Evolutionary conservation across 257 asterid genomes (phyloP).

Genomic region (Petrea volubilis): DNA sequence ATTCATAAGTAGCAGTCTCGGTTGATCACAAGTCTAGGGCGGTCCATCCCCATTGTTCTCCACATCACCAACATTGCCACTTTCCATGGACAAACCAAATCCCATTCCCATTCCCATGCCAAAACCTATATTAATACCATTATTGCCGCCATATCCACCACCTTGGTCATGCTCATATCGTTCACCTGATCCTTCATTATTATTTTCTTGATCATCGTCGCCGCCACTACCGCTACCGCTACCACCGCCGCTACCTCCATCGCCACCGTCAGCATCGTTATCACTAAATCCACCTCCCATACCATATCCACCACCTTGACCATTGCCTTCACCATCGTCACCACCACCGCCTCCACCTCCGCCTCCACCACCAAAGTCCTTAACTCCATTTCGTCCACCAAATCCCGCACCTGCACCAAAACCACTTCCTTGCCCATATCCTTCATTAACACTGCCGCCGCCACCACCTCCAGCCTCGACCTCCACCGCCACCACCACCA

Average conservation of each 20-base stretch:
- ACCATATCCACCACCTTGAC: neutral
- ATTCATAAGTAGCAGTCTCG: neutral
- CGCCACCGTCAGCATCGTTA: neutral
- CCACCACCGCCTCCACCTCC: neutral
- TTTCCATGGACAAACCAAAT: neutral
- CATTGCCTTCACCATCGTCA: neutral
- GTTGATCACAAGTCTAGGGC: neutral
- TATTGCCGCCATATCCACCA: neutral
- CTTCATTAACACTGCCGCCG: neutral
- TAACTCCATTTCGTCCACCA: neutral
- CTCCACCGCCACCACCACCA: neutral
- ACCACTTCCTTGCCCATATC: neutral
- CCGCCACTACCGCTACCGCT: neutral
- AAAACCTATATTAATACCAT: neutral
- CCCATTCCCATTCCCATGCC: conserved; percentile 2
- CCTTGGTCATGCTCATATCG: neutral
- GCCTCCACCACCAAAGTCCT: neutral
- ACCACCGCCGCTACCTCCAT: neutral
- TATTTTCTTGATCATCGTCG: neutral
- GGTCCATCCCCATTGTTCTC: neutral
- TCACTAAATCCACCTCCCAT: neutral
- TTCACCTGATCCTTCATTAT: neutral
- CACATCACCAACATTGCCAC: neutral
- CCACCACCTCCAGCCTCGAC: no score
- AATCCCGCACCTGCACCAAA: conserved; percentile 3